These are phyloP conservation scores for Podaxis sp. DNA, from an alignment of 768 basidiomycete genomes.

Conservation along the genomic window DNA sequence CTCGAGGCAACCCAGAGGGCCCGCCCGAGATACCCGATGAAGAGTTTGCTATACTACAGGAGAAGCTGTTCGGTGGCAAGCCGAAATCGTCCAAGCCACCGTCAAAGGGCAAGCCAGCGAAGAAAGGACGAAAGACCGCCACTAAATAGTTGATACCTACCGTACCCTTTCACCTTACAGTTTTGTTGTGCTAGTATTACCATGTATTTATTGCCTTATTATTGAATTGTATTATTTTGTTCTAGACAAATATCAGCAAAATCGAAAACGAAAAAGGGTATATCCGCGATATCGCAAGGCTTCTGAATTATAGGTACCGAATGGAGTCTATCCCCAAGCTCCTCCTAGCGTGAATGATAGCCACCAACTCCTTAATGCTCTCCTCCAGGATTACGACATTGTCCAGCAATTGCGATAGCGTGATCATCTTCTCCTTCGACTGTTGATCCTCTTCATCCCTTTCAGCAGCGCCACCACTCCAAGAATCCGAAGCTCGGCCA, in stretches of 20 bases:
- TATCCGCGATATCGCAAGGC: neutral
- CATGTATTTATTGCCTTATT: conserved; percentile 5
- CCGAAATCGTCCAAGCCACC: conserved; percentile 27
- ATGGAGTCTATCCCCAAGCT: conserved; percentile 83
- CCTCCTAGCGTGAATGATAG: conserved; percentile 80
- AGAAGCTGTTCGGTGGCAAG: conserved; percentile 52
- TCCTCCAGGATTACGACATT: conserved; percentile 96
- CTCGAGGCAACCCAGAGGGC: conserved; percentile 35
- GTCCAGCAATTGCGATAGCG: conserved; percentile 83
- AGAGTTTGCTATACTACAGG: conserved; percentile 61
- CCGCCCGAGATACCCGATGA: conserved; percentile 66
- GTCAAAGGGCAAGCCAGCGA: conserved; percentile 27
- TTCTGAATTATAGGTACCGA: conserved; percentile 58
- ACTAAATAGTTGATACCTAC: neutral
- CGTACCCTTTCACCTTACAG: neutral
- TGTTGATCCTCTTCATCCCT: conserved; percentile 34
- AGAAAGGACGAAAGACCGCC: neutral
- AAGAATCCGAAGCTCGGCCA: conserved; percentile 9
- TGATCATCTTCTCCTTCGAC: conserved; percentile 46
- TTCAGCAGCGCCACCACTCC: conserved; percentile 21
- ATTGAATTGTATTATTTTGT: neutral
- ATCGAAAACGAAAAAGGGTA: neutral
- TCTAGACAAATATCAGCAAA: neutral
- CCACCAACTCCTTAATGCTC: conserved; percentile 88
- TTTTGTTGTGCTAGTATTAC: neutral